Conservation (phyloP, 495 filamentous ascomycete species). For the Podospora conica region DNA sequence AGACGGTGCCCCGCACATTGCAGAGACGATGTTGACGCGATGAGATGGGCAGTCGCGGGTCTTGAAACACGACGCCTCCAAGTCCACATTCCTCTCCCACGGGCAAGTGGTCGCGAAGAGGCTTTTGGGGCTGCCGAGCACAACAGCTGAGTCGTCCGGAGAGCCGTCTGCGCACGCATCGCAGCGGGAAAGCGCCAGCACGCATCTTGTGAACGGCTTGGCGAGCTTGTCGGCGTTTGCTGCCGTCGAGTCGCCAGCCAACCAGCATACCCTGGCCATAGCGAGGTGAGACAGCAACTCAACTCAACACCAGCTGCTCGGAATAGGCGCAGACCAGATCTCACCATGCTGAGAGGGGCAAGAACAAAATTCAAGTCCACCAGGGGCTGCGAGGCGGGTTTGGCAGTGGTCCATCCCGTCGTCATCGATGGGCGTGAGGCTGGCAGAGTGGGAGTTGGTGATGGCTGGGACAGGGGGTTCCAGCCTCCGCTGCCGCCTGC, state of each 20-base stretch:
- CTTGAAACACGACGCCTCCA: background rate
- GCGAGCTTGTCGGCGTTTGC: conserved; percentile 1
- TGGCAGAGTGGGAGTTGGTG: background rate
- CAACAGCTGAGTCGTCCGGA: background rate
- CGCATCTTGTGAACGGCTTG: background rate
- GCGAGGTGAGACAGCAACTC: conserved; percentile 1
- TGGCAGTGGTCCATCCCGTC: background rate
- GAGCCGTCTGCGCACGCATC: background rate
- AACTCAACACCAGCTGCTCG: background rate
- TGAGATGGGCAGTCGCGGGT: background rate
- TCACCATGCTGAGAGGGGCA: background rate
- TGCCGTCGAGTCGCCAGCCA: background rate
- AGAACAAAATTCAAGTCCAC: background rate
- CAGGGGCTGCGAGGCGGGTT: too few relatives aligned
- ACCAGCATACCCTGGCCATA: background rate
- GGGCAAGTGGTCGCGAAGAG: background rate
- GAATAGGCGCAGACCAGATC: background rate
- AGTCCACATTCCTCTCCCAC: background rate
- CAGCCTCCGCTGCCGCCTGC: background rate
- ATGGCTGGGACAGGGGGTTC: background rate
- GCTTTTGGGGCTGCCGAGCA: background rate
- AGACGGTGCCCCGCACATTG: background rate
- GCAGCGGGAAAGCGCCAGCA: background rate
- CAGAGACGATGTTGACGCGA: background rate
- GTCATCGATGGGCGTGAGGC: background rate